Conservation (phyloP, 1,139 yeast genomes). For the Trichomonascaceae sp. region DNA sequence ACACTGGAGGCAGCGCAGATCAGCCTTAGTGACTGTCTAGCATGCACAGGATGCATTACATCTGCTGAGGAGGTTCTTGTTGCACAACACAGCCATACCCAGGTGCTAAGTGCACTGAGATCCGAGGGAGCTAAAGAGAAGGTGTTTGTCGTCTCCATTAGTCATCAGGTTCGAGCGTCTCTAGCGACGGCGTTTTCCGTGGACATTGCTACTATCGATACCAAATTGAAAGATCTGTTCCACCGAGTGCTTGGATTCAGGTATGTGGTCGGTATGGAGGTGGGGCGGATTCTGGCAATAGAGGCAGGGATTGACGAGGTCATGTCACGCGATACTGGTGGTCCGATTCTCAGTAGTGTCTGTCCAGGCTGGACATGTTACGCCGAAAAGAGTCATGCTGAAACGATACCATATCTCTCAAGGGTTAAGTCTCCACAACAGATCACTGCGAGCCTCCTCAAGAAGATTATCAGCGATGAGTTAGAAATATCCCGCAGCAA, state of each 20-base stretch:
- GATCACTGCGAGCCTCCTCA: conserved; percentile 70
- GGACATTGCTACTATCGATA: conserved; percentile 45
- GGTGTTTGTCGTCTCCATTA: conserved; percentile 60
- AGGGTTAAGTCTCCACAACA: conserved; percentile 82
- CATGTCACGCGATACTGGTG: conserved; percentile 13
- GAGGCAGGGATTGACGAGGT: conserved; percentile 46
- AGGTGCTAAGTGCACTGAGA: conserved; percentile 48
- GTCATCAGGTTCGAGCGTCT: conserved; percentile 80
- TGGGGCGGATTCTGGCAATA: conserved; percentile 64
- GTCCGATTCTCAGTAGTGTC: conserved; percentile 46
- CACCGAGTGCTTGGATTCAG: conserved; percentile 50
- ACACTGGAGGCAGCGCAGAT: conserved; percentile 71
- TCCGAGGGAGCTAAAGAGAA: conserved; percentile 15
- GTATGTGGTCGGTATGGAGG: conserved; percentile 71
- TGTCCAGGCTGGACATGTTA: conserved; percentile 98
- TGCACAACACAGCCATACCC: conserved; percentile 80
- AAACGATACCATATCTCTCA: conserved; percentile 45
- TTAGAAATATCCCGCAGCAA: conserved; percentile 23
- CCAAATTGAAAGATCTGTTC: conserved; percentile 44
- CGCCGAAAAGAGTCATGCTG: conserved; percentile 91
- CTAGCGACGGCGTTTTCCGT: conserved; percentile 56
- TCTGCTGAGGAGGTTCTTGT: conserved; percentile 90
- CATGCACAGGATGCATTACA: conserved; percentile 95
- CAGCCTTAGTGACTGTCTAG: conserved; percentile 82
- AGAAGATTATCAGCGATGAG: conserved; percentile 35